Conservation (phyloP, 1,284 basidiomycete species). For the Cutaneotrichosporon sp. region DNA sequence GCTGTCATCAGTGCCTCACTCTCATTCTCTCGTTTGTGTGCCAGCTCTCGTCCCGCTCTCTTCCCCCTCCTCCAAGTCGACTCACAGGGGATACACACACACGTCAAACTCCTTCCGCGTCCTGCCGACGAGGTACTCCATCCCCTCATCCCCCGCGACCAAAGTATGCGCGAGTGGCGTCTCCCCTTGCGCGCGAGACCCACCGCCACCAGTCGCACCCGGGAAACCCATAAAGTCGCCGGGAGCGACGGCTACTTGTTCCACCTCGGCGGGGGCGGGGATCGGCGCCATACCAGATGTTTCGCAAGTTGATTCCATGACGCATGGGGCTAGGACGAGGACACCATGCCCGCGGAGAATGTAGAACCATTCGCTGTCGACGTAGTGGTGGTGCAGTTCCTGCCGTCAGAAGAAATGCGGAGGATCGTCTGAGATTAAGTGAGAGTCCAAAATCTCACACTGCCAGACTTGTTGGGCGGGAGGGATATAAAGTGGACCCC, state of each 20-base stretch:
- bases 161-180: constrained; percentile 30
- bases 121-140: constrained; percentile 34
- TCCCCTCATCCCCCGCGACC: constrained; percentile 24
- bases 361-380: constrained; percentile 37
- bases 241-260: constrained; percentile 16
- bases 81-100: constrained; percentile 36
- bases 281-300: background rate
- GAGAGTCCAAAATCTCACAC: too few species aligned
- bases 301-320: background rate
- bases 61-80: constrained; percentile 1
- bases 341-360: constrained; percentile 26
- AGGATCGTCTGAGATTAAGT: background rate
- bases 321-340: constrained; percentile 18
- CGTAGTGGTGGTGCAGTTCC: constrained; percentile 34
- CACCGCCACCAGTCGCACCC: constrained; percentile 2
- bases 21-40: too few species aligned
- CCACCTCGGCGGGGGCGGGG: background rate
- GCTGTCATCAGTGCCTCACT: background rate
- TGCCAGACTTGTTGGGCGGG: background rate
- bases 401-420: constrained; percentile 2
- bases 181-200: constrained; percentile 12
- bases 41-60: background rate
- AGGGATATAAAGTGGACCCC: background rate
- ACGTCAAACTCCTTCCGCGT: constrained; percentile 26
- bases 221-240: constrained; percentile 34